Conservation (phyloP, 1,139 yeast species). For the Suhomyces choctaworum region DNA sequence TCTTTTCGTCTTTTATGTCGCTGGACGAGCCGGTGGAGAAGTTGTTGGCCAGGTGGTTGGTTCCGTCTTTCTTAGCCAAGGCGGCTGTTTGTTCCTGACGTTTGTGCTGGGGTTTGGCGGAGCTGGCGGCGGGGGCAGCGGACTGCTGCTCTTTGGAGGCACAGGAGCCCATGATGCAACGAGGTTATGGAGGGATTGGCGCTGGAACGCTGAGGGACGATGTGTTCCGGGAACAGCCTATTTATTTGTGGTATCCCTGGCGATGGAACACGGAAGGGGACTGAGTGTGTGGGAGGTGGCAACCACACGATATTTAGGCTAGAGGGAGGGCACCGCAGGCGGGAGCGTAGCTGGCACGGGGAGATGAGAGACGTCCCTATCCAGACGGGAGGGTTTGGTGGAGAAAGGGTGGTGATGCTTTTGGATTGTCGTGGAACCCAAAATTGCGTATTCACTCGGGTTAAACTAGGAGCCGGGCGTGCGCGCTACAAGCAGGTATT, state of each 20-base stretch:
- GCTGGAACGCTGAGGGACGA: neutral
- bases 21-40: constrained; percentile 23
- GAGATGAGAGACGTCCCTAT: too few relatives aligned
- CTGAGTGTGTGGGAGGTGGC: too few relatives aligned
- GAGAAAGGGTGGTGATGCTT: too few relatives aligned
- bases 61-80: constrained; percentile 16
- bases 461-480: constrained; percentile 1
- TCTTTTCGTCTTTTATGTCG: constrained; percentile 10
- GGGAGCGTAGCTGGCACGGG: too few relatives aligned
- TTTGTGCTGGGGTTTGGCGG: constrained; percentile 12
- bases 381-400: too few relatives aligned
- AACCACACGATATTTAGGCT: neutral
- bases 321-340: too few relatives aligned
- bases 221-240: neutral
- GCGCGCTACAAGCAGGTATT: constrained; percentile 1
- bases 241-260: neutral
- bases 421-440: neutral
- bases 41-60: constrained; percentile 7
- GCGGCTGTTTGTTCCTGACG: constrained; percentile 16
- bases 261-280: neutral
- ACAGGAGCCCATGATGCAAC: constrained; percentile 29
- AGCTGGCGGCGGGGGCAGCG: constrained; percentile 4
- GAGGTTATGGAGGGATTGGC: neutral
- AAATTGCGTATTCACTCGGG: neutral
- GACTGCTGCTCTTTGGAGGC: constrained; percentile 26